Evolutionary conservation across 768 basidiomycete genomes (phyloP).

Genomic region (Austroboletus festivus): DNA sequence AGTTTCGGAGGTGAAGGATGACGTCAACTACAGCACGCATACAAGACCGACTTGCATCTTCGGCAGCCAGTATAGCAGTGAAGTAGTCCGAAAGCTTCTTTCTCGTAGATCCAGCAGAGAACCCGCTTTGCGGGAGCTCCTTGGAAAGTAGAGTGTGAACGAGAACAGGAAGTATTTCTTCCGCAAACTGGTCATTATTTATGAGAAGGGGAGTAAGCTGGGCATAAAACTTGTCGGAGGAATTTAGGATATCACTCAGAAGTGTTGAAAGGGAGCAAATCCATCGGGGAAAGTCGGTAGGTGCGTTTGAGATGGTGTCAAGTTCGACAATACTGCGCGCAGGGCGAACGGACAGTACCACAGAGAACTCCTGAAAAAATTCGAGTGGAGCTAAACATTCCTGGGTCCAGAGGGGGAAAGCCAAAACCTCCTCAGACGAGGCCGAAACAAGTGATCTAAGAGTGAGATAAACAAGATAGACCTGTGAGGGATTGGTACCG

Average conservation of each 20-base stretch:
- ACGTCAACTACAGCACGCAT: constrained; percentile 64
- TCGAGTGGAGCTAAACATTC: constrained; percentile 45
- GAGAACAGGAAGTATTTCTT: constrained; percentile 68
- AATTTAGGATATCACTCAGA: constrained; percentile 56
- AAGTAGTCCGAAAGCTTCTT: constrained; percentile 23
- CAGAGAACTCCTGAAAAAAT: constrained; percentile 47
- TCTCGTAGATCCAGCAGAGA: constrained; percentile 6
- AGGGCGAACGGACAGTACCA: constrained; percentile 31
- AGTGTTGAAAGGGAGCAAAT: constrained; percentile 54
- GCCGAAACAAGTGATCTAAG: constrained; percentile 55
- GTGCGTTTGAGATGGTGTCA: constrained; percentile 34
- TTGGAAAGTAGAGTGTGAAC: constrained; percentile 62
- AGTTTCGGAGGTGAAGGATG: constrained; percentile 77
- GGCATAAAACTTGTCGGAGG: constrained; percentile 59
- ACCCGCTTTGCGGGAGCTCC: constrained; percentile 14
- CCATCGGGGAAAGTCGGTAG: constrained; percentile 59
- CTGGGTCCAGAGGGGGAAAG: constrained; percentile 32
- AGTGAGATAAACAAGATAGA: constrained; percentile 60
- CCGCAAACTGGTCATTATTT: constrained; percentile 55
- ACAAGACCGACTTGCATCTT: constrained; percentile 41
- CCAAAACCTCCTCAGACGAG: constrained; percentile 28
- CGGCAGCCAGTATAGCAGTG: constrained; percentile 24
- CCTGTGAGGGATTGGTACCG: constrained; percentile 43
- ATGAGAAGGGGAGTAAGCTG: constrained; percentile 61
- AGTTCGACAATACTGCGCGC: constrained; percentile 37